Percentiles rank a stretch among this genome's conserved stretches.
These are phyloP conservation scores for Tolypocladium tundrense DNA, from an alignment of 2,329 filamentous ascomycete species.

Conservation along the genomic window DNA sequence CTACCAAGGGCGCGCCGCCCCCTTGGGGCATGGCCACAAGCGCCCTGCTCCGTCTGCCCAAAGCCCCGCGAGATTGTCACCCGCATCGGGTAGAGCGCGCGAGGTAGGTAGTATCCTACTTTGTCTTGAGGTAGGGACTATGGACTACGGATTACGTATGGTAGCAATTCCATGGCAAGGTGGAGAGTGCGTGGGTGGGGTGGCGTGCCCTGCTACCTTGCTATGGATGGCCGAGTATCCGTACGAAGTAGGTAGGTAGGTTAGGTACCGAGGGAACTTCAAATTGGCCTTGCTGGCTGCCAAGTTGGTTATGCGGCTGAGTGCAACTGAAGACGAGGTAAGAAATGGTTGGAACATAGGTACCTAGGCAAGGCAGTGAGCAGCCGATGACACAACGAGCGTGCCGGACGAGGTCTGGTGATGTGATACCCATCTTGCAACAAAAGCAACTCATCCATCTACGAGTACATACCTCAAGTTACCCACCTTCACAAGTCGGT, in stretches of 20 bases:
- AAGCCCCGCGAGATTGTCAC: background rate
- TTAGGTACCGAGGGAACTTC: background rate
- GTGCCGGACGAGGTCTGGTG: background rate
- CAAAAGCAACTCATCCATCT: background rate
- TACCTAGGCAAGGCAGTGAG: background rate
- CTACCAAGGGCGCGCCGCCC: background rate
- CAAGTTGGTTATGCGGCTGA: background rate
- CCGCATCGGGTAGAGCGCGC: background rate
- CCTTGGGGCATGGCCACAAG: too few species aligned
- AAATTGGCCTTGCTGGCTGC: background rate
- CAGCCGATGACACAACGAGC: background rate
- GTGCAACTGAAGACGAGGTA: background rate
- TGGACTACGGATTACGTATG: too few species aligned
- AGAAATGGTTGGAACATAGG: background rate
- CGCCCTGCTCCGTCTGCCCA: background rate
- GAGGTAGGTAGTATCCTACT: background rate
- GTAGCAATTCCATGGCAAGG: background rate
- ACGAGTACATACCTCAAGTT: too few species aligned
- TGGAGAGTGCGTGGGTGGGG: background rate
- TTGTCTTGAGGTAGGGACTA: too few species aligned
- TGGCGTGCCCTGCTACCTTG: background rate
- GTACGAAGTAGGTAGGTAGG: background rate
- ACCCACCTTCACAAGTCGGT: background rate
- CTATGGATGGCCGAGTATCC: background rate
- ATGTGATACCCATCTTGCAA: background rate